These are phyloP conservation scores for Nothophoma quercina DNA, from an alignment of 2,329 filamentous ascomycete genomes.

Conservation along the genomic window DNA sequence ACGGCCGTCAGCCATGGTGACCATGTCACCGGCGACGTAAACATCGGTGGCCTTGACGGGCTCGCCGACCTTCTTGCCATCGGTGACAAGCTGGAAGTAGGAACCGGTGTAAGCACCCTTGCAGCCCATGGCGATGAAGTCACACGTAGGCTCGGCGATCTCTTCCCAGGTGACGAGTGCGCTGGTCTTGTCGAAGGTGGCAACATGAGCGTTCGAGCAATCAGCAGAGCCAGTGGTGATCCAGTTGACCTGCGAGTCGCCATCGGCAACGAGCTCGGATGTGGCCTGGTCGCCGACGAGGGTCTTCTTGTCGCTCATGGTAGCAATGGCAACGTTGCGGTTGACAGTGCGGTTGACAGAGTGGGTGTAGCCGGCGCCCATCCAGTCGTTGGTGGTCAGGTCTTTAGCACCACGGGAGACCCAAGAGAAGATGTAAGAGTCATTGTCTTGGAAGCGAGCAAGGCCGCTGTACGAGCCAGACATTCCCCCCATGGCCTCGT, in stretches of 20 bases:
- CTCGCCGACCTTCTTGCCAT: slow-evolving; percentile 61
- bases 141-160: slow-evolving; percentile 63
- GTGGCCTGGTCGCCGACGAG: slow-evolving; percentile 62
- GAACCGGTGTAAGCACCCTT: slow-evolving; percentile 65
- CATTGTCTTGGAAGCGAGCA: slow-evolving; percentile 60
- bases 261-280: slow-evolving; percentile 62
- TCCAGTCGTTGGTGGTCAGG: slow-evolving; percentile 64
- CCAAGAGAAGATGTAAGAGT: slow-evolving; percentile 68
- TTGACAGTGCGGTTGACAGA: slow-evolving; percentile 62
- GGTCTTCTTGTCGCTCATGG: slow-evolving; percentile 66
- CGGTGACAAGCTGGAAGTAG: slow-evolving; percentile 65
- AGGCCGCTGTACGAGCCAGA: slow-evolving; percentile 67
- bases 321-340: slow-evolving; percentile 66
- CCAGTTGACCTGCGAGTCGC: slow-evolving; percentile 68
- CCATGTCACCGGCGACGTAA: slow-evolving; percentile 70
- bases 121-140: slow-evolving; percentile 67
- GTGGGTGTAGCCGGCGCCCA: slow-evolving; percentile 64
- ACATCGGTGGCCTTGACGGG: slow-evolving; percentile 60
- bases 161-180: slow-evolving; percentile 69
- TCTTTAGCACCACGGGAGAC: slow-evolving; percentile 66
- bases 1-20: slow-evolving; percentile 64
- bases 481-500: slow-evolving; percentile 69
- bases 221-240: slow-evolving; percentile 62
- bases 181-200: slow-evolving; percentile 60
- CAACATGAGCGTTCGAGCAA: slow-evolving; percentile 66